phyloP scores from a whole-genome alignment of 306 rosid genomes.

The Rubus idaeus region DNA sequence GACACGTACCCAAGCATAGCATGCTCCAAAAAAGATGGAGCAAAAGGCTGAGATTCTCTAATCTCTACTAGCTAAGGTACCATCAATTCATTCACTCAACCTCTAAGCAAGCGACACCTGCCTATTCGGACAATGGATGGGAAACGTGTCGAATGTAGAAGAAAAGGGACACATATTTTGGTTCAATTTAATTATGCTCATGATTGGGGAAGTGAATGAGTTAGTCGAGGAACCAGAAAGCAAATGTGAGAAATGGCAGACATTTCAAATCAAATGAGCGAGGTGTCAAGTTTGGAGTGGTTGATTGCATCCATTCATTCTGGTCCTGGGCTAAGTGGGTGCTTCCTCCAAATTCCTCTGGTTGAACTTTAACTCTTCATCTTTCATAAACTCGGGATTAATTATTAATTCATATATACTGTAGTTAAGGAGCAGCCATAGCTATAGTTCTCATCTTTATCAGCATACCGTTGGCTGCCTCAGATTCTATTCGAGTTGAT shows the following conservation, averaged over 20 bases:
- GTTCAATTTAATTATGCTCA: slow-evolving; percentile 1
- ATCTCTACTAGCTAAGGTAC: background rate
- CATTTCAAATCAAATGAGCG: slow-evolving; percentile 5
- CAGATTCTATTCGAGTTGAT: background rate
- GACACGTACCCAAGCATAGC: too few relatives aligned
- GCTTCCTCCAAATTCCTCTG: slow-evolving; percentile 20
- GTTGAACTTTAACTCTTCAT: background rate
- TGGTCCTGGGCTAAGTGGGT: background rate
- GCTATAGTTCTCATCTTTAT: background rate
- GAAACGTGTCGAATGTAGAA: slow-evolving; percentile 13
- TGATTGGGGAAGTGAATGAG: slow-evolving; percentile 11
- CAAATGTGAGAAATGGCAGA: slow-evolving; percentile 12
- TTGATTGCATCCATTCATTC: slow-evolving; percentile 17
- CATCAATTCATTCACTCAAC: background rate
- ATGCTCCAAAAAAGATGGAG: too few relatives aligned
- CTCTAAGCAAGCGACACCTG: slow-evolving; percentile 8
- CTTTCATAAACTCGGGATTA: too few relatives aligned
- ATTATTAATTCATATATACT: background rate
- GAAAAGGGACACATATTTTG: background rate
- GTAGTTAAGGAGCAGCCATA: background rate
- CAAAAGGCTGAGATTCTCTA: background rate
- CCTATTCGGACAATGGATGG: background rate
- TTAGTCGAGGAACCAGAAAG: background rate
- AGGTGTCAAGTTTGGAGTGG: slow-evolving; percentile 29
- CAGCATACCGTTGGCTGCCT: background rate